Conservation (phyloP, 2,329 filamentous ascomycete species). For the Magnaporthales sp. region DNA sequence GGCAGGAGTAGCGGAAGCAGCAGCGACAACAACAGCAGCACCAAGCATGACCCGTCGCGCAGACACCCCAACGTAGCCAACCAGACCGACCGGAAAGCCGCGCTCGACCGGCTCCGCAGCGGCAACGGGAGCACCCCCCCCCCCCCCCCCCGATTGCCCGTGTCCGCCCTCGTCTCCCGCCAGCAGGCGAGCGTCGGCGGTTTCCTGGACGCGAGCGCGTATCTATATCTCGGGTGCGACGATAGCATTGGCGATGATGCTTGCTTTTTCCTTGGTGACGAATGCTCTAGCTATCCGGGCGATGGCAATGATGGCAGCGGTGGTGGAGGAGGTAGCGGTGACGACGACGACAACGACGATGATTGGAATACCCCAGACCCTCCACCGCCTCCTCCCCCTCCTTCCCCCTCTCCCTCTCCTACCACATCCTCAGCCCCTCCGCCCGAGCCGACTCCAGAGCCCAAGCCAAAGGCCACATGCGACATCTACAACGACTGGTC, state of each 20-base stretch:
- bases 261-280: neutral
- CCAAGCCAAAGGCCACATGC: neutral
- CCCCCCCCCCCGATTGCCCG: too few species aligned
- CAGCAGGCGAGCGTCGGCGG: neutral
- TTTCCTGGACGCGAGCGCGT: neutral
- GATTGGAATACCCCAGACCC: neutral
- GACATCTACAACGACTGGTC: neutral
- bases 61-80: neutral
- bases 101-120: neutral
- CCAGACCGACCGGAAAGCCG: neutral
- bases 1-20: too few species aligned
- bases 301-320: neutral
- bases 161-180: neutral
- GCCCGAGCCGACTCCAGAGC: too few species aligned
- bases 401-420: too few species aligned
- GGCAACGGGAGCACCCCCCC: too few species aligned
- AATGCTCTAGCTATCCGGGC: neutral
- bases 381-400: neutral
- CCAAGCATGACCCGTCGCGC: too few species aligned
- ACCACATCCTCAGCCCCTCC: too few species aligned
- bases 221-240: neutral
- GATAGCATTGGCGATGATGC: neutral
- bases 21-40: too few species aligned
- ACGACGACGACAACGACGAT: neutral
- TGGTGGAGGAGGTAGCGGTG: neutral